Evolutionary conservation across 1,139 yeast genomes (phyloP).

Genomic region (Hyphopichia fennica): DNA sequence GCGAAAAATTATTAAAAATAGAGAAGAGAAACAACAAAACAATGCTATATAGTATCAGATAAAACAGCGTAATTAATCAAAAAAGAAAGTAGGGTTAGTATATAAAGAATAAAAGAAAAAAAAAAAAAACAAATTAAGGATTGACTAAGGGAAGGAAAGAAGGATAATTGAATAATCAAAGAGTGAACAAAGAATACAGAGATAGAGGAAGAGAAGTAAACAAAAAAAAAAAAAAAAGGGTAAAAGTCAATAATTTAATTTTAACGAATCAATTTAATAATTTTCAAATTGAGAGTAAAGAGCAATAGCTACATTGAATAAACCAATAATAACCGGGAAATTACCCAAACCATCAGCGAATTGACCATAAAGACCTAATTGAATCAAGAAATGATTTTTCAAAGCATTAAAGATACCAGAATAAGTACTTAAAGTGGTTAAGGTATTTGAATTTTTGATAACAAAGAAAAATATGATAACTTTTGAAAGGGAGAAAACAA

Average conservation of each 20-base stretch:
- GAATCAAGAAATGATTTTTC: constrained; percentile 34
- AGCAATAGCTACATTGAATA: constrained; percentile 49
- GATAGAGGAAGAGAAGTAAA: neutral
- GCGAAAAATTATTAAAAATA: neutral
- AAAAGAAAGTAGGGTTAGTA: constrained; percentile 1
- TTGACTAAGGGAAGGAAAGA: no score
- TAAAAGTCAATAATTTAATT: neutral
- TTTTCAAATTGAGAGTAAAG: constrained; percentile 53
- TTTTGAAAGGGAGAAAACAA: constrained; percentile 55
- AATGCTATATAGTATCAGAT: neutral
- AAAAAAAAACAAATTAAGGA: no score
- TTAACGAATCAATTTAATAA: constrained; percentile 16
- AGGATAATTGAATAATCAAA: no score
- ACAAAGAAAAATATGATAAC: constrained; percentile 47
- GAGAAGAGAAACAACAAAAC: neutral
- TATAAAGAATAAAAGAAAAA: constrained; percentile 1
- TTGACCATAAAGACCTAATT: constrained; percentile 37
- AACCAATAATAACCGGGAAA: constrained; percentile 49
- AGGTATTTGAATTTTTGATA: constrained; percentile 29
- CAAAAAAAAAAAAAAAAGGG: neutral
- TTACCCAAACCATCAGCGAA: constrained; percentile 43
- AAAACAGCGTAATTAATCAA: neutral
- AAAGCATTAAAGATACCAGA: constrained; percentile 37
- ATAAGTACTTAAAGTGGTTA: constrained; percentile 27
- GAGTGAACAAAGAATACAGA: constrained; percentile 2